These are phyloP conservation scores for Aechmea fasciata DNA, from an alignment of 176 grass and related monocot species.

Conservation along the genomic window DNA sequence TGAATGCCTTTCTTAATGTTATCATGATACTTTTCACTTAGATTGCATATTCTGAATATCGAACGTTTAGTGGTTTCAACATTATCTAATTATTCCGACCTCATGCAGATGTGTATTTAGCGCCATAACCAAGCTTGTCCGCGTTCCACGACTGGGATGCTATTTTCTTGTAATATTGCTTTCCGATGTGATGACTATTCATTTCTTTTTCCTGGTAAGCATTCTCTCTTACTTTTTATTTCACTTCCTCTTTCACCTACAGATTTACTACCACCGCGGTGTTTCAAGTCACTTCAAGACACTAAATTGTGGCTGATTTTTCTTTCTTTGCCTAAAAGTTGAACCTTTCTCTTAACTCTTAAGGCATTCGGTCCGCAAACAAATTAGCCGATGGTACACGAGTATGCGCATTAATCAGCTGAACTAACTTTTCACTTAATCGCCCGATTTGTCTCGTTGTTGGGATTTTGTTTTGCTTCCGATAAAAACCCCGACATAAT, in stretches of 20 bases:
- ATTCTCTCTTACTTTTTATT: conserved; percentile 19
- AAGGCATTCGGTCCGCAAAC: no score
- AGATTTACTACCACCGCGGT: no score
- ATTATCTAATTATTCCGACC: conserved; percentile 4
- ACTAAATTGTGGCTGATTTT: no score
- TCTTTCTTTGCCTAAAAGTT: no score
- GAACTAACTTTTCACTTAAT: no score
- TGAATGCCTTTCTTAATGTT: background rate
- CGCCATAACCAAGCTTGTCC: conserved; percentile 70
- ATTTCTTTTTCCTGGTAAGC: conserved; percentile 99
- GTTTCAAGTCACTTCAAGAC: no score
- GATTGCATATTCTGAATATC: background rate
- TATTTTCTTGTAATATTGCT: conserved; percentile 96
- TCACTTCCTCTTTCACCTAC: background rate
- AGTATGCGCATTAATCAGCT: no score
- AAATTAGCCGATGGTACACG: no score
- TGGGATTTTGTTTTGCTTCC: no score
- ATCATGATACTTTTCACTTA: background rate
- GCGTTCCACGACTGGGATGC: conserved; percentile 63
- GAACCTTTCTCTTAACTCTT: no score
- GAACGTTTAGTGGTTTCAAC: background rate
- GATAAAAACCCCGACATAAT: no score
- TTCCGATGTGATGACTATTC: conserved; percentile 96
- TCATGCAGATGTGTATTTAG: conserved; percentile 92
- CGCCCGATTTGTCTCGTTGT: no score